A percentile compares a stretch with the other conserved stretches of the same genome.
phyloP scores from a whole-genome alignment of 768 basidiomycete genomes.

The Lactarius trivialis region DNA sequence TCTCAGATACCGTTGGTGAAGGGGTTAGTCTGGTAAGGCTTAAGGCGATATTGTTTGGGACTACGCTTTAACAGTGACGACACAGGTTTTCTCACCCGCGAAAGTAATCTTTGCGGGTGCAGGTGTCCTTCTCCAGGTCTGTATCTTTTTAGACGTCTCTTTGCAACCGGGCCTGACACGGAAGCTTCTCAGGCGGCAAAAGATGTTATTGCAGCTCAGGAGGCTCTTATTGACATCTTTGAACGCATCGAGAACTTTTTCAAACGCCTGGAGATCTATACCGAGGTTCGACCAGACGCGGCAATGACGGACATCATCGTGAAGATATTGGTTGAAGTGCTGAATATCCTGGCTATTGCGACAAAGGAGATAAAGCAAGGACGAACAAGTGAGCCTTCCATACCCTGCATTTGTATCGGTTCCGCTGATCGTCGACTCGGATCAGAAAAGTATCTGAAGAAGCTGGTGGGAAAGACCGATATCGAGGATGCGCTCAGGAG shows the following conservation, averaged over 20 bases:
- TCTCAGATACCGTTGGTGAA: neutral
- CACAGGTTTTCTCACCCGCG: neutral
- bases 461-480: neutral
- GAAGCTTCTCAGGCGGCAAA: neutral
- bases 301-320: neutral
- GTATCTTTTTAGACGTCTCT: neutral
- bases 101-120: neutral
- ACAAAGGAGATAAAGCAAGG: constrained; percentile 3
- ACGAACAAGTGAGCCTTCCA: neutral
- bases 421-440: neutral
- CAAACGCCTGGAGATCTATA: neutral
- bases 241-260: neutral
- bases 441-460: neutral
- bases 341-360: neutral
- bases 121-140: neutral
- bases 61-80: neutral
- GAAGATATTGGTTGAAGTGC: neutral
- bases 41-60: neutral
- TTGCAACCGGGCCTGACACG: neutral
- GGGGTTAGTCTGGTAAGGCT: neutral
- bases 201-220: neutral
- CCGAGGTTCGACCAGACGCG: neutral
- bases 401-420: rapidly evolving
- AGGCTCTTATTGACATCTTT: neutral
- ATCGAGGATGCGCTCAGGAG: neutral